Base-by-base conservation (phyloP, 345 rosid species). In the Melastoma malabathricum region DNA sequence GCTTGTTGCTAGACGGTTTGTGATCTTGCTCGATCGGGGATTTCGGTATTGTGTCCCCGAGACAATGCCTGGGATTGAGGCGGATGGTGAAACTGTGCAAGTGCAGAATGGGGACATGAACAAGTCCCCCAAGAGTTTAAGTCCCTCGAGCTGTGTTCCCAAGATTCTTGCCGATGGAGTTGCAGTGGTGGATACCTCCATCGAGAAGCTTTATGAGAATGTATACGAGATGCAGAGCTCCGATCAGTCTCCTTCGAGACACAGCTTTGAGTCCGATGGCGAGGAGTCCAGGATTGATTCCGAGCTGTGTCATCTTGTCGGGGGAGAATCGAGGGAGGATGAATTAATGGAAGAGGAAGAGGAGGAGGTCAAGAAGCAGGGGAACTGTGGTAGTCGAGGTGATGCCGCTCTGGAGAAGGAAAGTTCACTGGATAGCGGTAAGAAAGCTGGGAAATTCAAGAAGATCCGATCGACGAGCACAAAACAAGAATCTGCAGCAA, bases 271-370 rank as follows among this genome's bases (percentile, higher is more conserved):
- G 29, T 82, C 86, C 1, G 75, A 75, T 59, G 96, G 83, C 5
- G 88, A 79, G 51, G 98, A 90, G 70, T 90, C 94, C 0, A 84
- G 92, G 71, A 83, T 90, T 41, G 94, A 86, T 60, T 81, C 78
- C 2, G 94, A 90, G 67, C 57, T 90, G 63, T 63, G 64, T 65
- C 83, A 86, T 68, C 92, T 90, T 47, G 84, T 70, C 20, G 72
- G 78, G 45, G 82, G 80, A 63, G 89, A 78, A 64, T 75, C 69
- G 70, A 72, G 63, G 57, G 83, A 76, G 68, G 66, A 71, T 51
- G 72, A 75, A 57, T 60, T 69, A 51, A 71, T 78, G 60, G 70
- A 79, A 52, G 31, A 27, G 31, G n/a, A n/a, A n/a, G 78, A 68
- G 54, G 83, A 51, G 34, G 76, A 67, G 18, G 79, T 72, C 27